Evolutionary conservation across 2,329 filamentous ascomycete species (phyloP).

Genomic region (Penicillium italicum): DNA sequence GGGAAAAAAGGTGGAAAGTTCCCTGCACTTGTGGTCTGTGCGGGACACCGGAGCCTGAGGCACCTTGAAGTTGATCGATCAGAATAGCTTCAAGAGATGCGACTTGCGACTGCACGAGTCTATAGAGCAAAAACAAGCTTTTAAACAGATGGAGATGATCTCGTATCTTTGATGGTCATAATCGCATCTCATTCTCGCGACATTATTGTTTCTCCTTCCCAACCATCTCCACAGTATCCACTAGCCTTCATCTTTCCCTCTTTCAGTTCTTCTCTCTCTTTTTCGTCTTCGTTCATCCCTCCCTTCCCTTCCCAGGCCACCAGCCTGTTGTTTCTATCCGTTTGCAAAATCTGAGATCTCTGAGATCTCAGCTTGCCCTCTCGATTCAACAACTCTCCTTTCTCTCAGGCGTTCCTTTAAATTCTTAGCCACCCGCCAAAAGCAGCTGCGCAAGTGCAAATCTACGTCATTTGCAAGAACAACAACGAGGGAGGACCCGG

Average conservation of each 20-base stretch:
- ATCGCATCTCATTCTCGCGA: neutral
- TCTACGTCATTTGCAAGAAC: conserved; percentile 6
- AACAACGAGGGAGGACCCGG: conserved; percentile 16
- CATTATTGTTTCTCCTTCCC: conserved; percentile 10
- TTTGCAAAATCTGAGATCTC: conserved; percentile 3
- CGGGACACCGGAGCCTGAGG: conserved; percentile 18
- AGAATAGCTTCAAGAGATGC: conserved; percentile 13
- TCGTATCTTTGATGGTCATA: neutral
- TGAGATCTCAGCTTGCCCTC: conserved; percentile 10
- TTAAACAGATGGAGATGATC: neutral
- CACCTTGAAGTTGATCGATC: conserved; percentile 19
- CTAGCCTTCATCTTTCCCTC: conserved; percentile 29
- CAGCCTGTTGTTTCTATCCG: conserved; percentile 15
- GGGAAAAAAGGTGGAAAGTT: conserved; percentile 33
- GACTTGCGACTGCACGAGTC: neutral
- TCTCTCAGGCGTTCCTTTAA: conserved; percentile 1
- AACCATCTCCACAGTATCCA: conserved; percentile 32
- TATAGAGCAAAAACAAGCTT: neutral
- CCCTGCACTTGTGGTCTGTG: conserved; percentile 22
- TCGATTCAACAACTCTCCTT: neutral
- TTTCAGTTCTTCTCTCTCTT: conserved; percentile 23
- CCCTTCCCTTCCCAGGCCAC: conserved; percentile 14
- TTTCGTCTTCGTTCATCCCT: conserved; percentile 18
- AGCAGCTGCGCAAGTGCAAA: conserved; percentile 9
- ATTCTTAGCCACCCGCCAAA: neutral